Percentiles rank a stretch among this genome's conserved stretches.
Evolutionary conservation across 805 yeast genomes (phyloP).

Genomic region (Jamesozyma hellenica): DNA sequence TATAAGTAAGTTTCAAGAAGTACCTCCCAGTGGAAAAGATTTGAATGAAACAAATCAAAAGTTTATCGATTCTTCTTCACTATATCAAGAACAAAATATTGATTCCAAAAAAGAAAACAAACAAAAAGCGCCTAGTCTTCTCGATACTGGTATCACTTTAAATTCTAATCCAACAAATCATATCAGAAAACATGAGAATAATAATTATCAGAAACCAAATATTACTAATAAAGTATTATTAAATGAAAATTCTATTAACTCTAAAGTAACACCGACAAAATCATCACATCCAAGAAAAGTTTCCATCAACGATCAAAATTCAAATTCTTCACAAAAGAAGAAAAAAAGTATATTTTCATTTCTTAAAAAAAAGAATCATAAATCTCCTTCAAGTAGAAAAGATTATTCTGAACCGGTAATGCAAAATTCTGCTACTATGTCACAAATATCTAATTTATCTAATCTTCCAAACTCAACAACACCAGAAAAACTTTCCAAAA

Average conservation of each 20-base stretch:
- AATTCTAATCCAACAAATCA: too few relatives aligned
- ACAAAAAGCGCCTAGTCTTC: too few relatives aligned
- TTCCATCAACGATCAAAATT: background rate
- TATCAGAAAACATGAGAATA: too few relatives aligned
- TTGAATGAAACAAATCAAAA: too few relatives aligned
- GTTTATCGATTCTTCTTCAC: too few relatives aligned
- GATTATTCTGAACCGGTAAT: slow-evolving; percentile 12
- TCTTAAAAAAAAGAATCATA: slow-evolving; percentile 17
- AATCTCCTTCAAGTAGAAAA: slow-evolving; percentile 18
- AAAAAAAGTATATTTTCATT: slow-evolving; percentile 25
- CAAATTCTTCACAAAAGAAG: slow-evolving; percentile 7
- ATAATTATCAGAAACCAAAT: too few relatives aligned
- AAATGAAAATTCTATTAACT: background rate
- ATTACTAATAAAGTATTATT: background rate
- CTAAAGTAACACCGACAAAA: background rate
- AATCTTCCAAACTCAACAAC: slow-evolving; percentile 6
- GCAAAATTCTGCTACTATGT: slow-evolving; percentile 3
- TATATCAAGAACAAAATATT: too few relatives aligned
- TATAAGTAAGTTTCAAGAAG: too few relatives aligned
- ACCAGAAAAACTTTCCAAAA: slow-evolving; percentile 17
- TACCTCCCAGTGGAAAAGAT: too few relatives aligned
- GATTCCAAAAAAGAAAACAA: too few relatives aligned
- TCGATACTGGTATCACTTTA: too few relatives aligned
- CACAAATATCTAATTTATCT: background rate
- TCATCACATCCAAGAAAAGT: slow-evolving; percentile 1